Evolutionary conservation across 306 rosid species (phyloP), one percentile per base, ranked within the genome.

Genomic region (Lathyrus oleraceus): DNA sequence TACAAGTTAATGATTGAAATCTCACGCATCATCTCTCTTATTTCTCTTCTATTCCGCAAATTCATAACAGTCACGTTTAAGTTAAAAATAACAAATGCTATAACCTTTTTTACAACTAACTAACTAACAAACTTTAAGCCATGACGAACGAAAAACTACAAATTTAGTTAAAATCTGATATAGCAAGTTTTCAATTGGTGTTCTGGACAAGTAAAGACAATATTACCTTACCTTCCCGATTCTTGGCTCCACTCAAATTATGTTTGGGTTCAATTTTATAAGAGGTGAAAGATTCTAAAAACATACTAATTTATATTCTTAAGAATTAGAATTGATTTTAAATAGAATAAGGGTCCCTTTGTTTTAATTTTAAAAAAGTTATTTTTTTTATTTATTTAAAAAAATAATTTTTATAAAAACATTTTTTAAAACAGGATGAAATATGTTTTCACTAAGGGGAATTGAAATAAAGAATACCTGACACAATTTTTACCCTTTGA

Each of bases 151-250:
- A 62, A 76, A 12, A 15, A 23, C 61, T 56, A 35, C 21, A 45
- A 67, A 67, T 44, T 43, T 61, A 77, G 76, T 32, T 63, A 63
- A 60, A 69, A 57, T 68, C 68, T 42, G 16, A 32, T 43, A 44
- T 65, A 68, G 67, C 65, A 72, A 69, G 59, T 67, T 28, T 49
- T 47, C 43, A 14, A 73, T 76, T 64, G 68, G 23, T 59, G 75
- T 82, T 80, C 67, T 90, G 76, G 80, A 82, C 87, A 83, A 88
- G 88, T 53, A 75, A 83, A 38, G 62, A 45, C 79, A 60, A 28
- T 7, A 23, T 58, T 52, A 48, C 43, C 53, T 51, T 44, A 23
- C 16, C 68, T 20, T 19, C 6, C 39, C 20, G 25, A 15, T 20
- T 7, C 15, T 54, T 39, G 65, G 17, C 25, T 20, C 28, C 61